Conservation (phyloP, 257 asterid genomes). For the Solanum pinnatisectum region DNA sequence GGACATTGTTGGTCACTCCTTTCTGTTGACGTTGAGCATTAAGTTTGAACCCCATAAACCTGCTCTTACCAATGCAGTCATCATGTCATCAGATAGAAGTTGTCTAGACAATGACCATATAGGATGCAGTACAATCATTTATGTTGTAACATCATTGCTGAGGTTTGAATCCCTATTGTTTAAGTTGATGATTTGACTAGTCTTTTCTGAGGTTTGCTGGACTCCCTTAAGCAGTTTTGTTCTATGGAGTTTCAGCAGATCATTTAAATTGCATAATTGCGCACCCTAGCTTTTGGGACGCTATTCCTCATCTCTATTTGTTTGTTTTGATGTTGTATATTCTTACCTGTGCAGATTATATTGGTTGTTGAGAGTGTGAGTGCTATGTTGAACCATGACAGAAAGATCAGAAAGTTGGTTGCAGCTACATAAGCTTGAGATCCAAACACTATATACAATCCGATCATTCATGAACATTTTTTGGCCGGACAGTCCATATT, state of each 20-base stretch:
- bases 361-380: conserved; percentile 86
- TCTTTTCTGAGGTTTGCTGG: background rate
- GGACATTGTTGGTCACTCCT: background rate
- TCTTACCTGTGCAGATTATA: conserved; percentile 39
- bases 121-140: background rate
- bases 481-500: background rate
- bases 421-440: conserved; percentile 19
- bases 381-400: conserved; percentile 76
- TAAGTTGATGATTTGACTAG: background rate
- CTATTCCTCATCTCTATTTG: background rate
- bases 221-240: background rate
- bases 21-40: background rate
- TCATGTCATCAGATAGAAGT: background rate
- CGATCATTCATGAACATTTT: background rate
- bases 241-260: background rate
- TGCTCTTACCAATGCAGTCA: background rate
- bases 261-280: background rate
- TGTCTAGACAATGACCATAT: background rate
- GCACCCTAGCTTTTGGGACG: background rate
- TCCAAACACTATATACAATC: background rate
- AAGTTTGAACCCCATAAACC: background rate
- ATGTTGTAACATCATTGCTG: background rate
- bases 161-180: background rate
- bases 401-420: conserved; percentile 58
- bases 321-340: background rate